Evolutionary conservation across 2,329 filamentous ascomycete genomes (phyloP).

Genomic region (Colletotrichum sp.): DNA sequence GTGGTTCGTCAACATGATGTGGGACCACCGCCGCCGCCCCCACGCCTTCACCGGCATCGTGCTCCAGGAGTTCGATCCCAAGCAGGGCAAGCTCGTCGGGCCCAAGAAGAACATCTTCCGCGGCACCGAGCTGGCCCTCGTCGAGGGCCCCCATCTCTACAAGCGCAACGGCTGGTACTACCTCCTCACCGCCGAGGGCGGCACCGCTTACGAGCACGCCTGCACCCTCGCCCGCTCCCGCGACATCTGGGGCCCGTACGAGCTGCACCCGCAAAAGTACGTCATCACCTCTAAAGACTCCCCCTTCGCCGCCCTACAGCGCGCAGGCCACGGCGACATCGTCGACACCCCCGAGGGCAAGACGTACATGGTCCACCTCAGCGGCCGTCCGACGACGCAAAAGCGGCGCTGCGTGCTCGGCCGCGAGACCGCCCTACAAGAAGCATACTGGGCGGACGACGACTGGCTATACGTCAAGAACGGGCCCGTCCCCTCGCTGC

Average conservation of each 20-base stretch:
- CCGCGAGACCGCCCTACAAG: conserved; percentile 62
- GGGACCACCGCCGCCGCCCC: conserved; percentile 57
- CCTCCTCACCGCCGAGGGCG: conserved; percentile 63
- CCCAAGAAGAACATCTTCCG: conserved; percentile 59
- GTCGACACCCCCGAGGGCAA: conserved; percentile 58
- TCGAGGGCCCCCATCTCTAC: conserved; percentile 65
- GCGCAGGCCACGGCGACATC: conserved; percentile 58
- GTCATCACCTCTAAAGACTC: conserved; percentile 59
- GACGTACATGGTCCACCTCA: conserved; percentile 59
- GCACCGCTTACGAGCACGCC: conserved; percentile 65
- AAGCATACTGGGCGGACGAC: conserved; percentile 64
- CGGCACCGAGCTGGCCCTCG: conserved; percentile 58
- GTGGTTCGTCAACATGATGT: conserved; percentile 63
- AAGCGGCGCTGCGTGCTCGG: conserved; percentile 58
- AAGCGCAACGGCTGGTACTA: conserved; percentile 65
- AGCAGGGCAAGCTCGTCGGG: conserved; percentile 54
- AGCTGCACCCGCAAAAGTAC: conserved; percentile 61
- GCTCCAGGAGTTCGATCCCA: conserved; percentile 62
- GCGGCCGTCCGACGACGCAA: conserved; percentile 56
- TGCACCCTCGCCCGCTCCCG: conserved; percentile 61
- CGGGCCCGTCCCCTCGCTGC: conserved; percentile 58
- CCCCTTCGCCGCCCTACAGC: conserved; percentile 54
- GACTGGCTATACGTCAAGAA: conserved; percentile 69
- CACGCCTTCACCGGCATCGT: conserved; percentile 60
- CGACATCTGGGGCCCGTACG: conserved; percentile 66